Evolutionary conservation across 2,329 filamentous ascomycete species (phyloP), one percentile per base, ranked within the genome.

Genomic region (Rugonectria rugulosa): DNA sequence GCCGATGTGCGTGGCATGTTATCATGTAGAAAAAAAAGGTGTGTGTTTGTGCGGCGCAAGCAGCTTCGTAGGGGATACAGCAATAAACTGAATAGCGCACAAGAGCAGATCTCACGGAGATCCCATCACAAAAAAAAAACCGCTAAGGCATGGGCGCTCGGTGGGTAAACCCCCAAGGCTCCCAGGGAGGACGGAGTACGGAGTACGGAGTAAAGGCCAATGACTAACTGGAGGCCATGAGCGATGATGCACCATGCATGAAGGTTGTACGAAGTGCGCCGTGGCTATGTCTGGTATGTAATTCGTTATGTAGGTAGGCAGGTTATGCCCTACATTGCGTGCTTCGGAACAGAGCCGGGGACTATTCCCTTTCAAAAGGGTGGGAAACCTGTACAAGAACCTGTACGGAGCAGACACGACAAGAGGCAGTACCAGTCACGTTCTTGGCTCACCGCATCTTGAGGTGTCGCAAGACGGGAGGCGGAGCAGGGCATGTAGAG

Each of bases 61-160:
- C 6, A 14, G 29, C n/a, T 14, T 32, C 6, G 29, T 14, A 32
- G 10, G 29, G 12, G 12, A 14, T 14, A 32, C 12, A 32, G 29
- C 6, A 8, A 32, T 27, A 27, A 12, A 4, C n/a, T 24, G 19
- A 3, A 5, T 5, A 12, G 38, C n/a, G 19, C 47, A 47, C 31
- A 43, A 54, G 40, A 57, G 60, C 53, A 63, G 63, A 66, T 66
- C 64, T 66, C 53, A 59, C 42, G 57, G 63, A 49, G 63, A 62
- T 66, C 61, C 57, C 56, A 63, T 53, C 48, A 59, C n/a, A n/a
- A n/a, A 53, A 45, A 51, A 42, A 54, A 48, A 38, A 34, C 42
- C 49, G 47, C 62, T 62, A 62, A 66, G 66, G 64, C 64, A 60
- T 66, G 63, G n/a, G 60, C 62, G 56, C 53, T 50, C 47, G 45